Evolutionary conservation across 192 early-diverging fungal genomes (phyloP).

Genomic region (Phycomyces nitens): DNA sequence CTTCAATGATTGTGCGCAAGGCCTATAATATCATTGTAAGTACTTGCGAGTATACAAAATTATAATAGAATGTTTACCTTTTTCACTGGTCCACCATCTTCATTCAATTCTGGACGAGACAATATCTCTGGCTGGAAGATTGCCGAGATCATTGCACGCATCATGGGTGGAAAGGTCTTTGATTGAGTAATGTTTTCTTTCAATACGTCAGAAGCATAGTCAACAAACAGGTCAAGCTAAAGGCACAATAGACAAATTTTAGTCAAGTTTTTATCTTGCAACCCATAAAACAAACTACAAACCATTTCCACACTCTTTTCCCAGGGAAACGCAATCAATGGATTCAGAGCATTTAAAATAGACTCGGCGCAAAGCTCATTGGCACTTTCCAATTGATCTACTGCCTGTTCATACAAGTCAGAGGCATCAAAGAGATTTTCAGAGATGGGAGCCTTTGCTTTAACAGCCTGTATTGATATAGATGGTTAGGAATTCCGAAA

Average conservation of each 20-base stretch:
- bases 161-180: conserved; percentile 27
- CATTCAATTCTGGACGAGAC: conserved; percentile 16
- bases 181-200: conserved; percentile 22
- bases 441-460: neutral
- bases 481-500: no score
- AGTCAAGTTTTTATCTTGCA: neutral
- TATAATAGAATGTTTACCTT: conserved; percentile 28
- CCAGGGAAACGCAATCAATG: conserved; percentile 20
- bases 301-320: conserved; percentile 23
- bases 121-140: conserved; percentile 28
- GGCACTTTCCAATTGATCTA: conserved; percentile 30
- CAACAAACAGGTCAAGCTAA: conserved; percentile 19
- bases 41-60: no score
- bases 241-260: neutral
- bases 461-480: neutral
- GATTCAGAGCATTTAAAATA: conserved; percentile 19
- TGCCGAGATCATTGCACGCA: conserved; percentile 16
- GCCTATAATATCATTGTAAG: conserved; percentile 13
- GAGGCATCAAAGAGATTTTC: conserved; percentile 13
- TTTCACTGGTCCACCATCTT: conserved; percentile 31
- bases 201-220: conserved; percentile 23
- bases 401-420: conserved; percentile 17
- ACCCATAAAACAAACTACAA: neutral
- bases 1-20: conserved; percentile 16
- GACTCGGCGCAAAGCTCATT: conserved; percentile 25